A percentile compares a stretch with the other conserved stretches of the same genome.
Evolutionary conservation across 129 eudicot genomes (phyloP).

Genomic region (Ambrosia trifida): DNA sequence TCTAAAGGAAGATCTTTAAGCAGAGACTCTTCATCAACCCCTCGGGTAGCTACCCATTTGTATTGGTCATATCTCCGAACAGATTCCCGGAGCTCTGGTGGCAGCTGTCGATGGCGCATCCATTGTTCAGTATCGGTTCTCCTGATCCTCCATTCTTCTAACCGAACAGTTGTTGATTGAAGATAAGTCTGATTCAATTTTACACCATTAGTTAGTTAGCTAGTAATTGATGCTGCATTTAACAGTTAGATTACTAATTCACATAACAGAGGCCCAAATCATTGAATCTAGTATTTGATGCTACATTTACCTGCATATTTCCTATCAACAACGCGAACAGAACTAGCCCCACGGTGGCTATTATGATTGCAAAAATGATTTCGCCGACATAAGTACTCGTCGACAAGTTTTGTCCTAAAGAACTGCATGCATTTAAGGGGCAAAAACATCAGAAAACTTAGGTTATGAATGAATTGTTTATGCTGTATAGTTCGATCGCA

Average conservation of each 20-base stretch:
- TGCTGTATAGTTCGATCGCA: neutral
- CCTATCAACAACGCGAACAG: constrained; percentile 94
- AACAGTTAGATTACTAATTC: neutral
- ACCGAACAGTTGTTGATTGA: constrained; percentile 79
- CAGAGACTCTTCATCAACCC: constrained; percentile 82
- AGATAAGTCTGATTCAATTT: constrained; percentile 62
- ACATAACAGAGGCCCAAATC: neutral
- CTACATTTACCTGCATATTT: constrained; percentile 71
- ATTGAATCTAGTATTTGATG: neutral
- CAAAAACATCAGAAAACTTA: neutral
- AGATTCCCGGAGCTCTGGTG: constrained; percentile 65
- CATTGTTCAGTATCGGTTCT: constrained; percentile 93
- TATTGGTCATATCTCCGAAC: constrained; percentile 85
- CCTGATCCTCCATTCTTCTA: constrained; percentile 95
- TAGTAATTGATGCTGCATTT: neutral
- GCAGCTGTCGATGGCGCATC: constrained; percentile 96
- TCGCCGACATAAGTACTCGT: constrained; percentile 79
- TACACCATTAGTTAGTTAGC: neutral
- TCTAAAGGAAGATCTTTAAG: constrained; percentile 81
- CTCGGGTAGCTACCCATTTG: constrained; percentile 95
- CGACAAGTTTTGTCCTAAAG: constrained; percentile 68
- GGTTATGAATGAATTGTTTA: neutral
- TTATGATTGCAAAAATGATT: constrained; percentile 62
- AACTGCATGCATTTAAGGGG: constrained; percentile 42
- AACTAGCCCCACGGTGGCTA: constrained; percentile 73